phyloP scores from a whole-genome alignment of 2,329 filamentous ascomycete genomes.

The Penicillium rolfsii region DNA sequence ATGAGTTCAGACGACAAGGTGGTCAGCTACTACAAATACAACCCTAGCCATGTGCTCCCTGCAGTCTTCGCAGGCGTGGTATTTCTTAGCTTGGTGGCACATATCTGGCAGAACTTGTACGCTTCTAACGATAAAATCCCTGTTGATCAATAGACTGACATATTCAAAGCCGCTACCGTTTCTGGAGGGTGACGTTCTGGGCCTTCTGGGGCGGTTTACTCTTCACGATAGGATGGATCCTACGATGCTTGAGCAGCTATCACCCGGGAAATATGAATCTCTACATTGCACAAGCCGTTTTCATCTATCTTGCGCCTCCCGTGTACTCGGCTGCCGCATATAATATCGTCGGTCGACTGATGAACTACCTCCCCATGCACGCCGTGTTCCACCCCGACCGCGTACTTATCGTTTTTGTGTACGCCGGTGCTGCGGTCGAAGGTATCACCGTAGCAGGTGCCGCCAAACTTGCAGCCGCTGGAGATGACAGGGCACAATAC shows the following conservation, averaged over 20 bases:
- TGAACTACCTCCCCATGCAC: slow-evolving; percentile 46
- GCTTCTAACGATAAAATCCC: slow-evolving; percentile 1
- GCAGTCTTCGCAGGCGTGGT: slow-evolving; percentile 39
- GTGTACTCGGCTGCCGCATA: slow-evolving; percentile 45
- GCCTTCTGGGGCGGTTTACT: slow-evolving; percentile 41
- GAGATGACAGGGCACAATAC: slow-evolving; percentile 20
- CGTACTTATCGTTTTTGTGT: slow-evolving; percentile 42
- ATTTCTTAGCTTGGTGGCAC: slow-evolving; percentile 35
- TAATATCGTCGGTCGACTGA: slow-evolving; percentile 41
- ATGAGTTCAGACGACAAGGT: slow-evolving; percentile 17
- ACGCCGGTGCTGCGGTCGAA: slow-evolving; percentile 42
- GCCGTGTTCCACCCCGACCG: slow-evolving; percentile 42
- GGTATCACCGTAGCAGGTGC: slow-evolving; percentile 39
- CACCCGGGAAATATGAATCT: slow-evolving; percentile 33
- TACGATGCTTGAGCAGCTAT: slow-evolving; percentile 36
- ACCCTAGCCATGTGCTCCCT: slow-evolving; percentile 39
- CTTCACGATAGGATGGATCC: slow-evolving; percentile 44
- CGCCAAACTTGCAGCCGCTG: slow-evolving; percentile 27
- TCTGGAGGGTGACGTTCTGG: slow-evolving; percentile 44
- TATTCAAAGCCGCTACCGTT: slow-evolving; percentile 32
- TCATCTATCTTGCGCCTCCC: slow-evolving; percentile 42
- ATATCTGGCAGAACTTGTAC: slow-evolving; percentile 42
- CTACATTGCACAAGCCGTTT: slow-evolving; percentile 41
- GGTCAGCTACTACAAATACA: slow-evolving; percentile 32
- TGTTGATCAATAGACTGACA: slow-evolving; percentile 1